phyloP scores from a whole-genome alignment of 371 early-diverging fungal species.

The Mucor piriformis region DNA sequence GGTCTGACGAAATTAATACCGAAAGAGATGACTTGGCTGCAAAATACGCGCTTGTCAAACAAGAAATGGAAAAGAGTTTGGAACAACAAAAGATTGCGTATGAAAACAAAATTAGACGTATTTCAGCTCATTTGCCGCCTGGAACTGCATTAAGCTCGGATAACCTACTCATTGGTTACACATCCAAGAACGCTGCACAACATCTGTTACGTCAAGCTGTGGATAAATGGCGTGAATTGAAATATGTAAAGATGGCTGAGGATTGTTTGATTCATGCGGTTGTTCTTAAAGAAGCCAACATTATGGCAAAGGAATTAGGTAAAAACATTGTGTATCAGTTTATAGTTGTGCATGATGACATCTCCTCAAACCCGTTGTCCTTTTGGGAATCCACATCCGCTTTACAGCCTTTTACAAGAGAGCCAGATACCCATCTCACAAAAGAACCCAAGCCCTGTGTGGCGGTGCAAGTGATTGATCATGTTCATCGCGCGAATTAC shows the following conservation, averaged over 20 bases:
- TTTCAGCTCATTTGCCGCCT: slow-evolving; percentile 45
- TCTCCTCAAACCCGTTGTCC: slow-evolving; percentile 50
- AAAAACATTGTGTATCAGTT: slow-evolving; percentile 81
- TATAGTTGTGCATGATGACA: slow-evolving; percentile 61
- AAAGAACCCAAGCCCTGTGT: slow-evolving; percentile 56
- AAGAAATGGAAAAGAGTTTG: slow-evolving; percentile 53
- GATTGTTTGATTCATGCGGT: slow-evolving; percentile 65
- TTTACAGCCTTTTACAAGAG: slow-evolving; percentile 31
- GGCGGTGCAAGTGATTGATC: slow-evolving; percentile 71
- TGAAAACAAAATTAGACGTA: slow-evolving; percentile 55
- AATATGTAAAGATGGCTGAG: slow-evolving; percentile 71
- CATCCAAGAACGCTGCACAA: slow-evolving; percentile 41
- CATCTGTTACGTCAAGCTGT: slow-evolving; percentile 32
- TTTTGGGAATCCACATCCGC: slow-evolving; percentile 63
- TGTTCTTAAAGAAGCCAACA: slow-evolving; percentile 81
- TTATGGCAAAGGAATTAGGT: slow-evolving; percentile 76
- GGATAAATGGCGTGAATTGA: slow-evolving; percentile 61
- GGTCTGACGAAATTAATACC: slow-evolving; percentile 13
- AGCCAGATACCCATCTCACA: slow-evolving; percentile 51
- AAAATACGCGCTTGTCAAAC: slow-evolving; percentile 42
- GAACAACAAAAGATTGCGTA: slow-evolving; percentile 55
- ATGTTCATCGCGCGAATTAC: slow-evolving; percentile 66
- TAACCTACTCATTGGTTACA: slow-evolving; percentile 40
- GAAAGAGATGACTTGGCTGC: slow-evolving; percentile 28
- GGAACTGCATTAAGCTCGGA: slow-evolving; percentile 29